Conservation (phyloP, 345 rosid genomes). For the Alliaria petiolata region DNA sequence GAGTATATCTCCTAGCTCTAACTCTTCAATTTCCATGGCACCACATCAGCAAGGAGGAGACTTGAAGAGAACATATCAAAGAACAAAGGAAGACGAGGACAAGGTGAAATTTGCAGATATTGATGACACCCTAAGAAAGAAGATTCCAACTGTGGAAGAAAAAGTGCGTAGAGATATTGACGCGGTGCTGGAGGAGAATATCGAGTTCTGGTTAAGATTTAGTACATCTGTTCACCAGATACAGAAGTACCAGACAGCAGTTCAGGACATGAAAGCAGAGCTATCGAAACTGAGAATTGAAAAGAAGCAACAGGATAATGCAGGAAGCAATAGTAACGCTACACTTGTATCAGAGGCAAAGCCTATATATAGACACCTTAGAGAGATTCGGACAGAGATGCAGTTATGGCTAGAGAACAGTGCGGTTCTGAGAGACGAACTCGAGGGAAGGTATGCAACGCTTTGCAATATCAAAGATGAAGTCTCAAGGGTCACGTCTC, state of each 20-base stretch:
- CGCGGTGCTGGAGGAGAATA: constrained; percentile 71
- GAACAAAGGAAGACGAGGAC: constrained; percentile 12
- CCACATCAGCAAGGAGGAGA: constrained; percentile 4
- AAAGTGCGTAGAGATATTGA: constrained; percentile 69
- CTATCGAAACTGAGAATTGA: constrained; percentile 34
- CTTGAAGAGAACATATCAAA: constrained; percentile 16
- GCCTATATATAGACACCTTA: constrained; percentile 60
- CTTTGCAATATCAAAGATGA: constrained; percentile 60
- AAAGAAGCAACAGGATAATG: constrained; percentile 27
- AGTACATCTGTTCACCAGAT: constrained; percentile 73
- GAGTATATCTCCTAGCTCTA: constrained; percentile 11
- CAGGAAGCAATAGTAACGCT: constrained; percentile 5
- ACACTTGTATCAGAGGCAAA: constrained; percentile 43
- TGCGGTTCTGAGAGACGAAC: constrained; percentile 59
- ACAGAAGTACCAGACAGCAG: constrained; percentile 57
- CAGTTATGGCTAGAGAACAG: constrained; percentile 80
- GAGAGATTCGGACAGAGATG: constrained; percentile 67
- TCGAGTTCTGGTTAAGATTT: constrained; percentile 95
- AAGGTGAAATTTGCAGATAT: constrained; percentile 10
- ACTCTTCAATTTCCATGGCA: constrained; percentile 4
- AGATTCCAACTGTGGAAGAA: constrained; percentile 42
- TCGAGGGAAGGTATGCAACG: constrained; percentile 47
- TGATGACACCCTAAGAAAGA: constrained; percentile 5
- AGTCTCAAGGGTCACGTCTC: constrained; percentile 43
- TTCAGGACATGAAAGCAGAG: constrained; percentile 61